These are phyloP conservation scores for Areca catechu DNA, from an alignment of 176 grass and related monocot species.

Conservation along the genomic window DNA sequence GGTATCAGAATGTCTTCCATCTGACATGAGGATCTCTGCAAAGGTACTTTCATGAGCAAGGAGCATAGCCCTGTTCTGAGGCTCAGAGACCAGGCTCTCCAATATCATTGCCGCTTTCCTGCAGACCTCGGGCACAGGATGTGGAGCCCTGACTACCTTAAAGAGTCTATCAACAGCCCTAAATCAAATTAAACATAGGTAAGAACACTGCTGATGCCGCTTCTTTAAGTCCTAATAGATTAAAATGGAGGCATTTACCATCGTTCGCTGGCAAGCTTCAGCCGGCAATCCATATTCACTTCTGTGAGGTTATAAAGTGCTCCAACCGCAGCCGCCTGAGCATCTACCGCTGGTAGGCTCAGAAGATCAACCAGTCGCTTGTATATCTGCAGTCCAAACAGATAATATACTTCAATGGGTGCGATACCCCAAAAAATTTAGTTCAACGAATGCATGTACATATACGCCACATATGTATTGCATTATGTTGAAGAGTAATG, in stretches of 20 bases:
- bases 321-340: conserved; percentile 83
- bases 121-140: conserved; percentile 71
- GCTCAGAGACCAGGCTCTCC: conserved; percentile 84
- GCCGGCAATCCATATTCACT: conserved; percentile 88
- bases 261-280: conserved; percentile 85
- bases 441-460: too few species aligned
- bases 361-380: conserved; percentile 85
- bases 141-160: conserved; percentile 70
- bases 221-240: conserved; percentile 1
- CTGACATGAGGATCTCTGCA: conserved; percentile 73
- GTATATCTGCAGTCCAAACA: conserved; percentile 52
- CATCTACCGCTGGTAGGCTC: conserved; percentile 81
- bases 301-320: conserved; percentile 92
- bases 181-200: conserved; percentile 17
- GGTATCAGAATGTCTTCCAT: conserved; percentile 80
- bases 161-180: conserved; percentile 95
- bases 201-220: not conserved
- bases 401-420: conserved; percentile 1
- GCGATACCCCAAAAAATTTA: too few species aligned
- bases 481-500: too few species aligned
- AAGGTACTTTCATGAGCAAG: conserved; percentile 85
- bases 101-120: conserved; percentile 89
- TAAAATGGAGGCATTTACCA: conserved; percentile 39
- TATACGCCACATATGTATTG: too few species aligned
- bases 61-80: conserved; percentile 76